A percentile compares a stretch with the other conserved stretches of the same genome.
These are phyloP conservation scores for Tinospora cordifolia DNA, from an alignment of 164 flowering plant species.

Conservation along the genomic window DNA sequence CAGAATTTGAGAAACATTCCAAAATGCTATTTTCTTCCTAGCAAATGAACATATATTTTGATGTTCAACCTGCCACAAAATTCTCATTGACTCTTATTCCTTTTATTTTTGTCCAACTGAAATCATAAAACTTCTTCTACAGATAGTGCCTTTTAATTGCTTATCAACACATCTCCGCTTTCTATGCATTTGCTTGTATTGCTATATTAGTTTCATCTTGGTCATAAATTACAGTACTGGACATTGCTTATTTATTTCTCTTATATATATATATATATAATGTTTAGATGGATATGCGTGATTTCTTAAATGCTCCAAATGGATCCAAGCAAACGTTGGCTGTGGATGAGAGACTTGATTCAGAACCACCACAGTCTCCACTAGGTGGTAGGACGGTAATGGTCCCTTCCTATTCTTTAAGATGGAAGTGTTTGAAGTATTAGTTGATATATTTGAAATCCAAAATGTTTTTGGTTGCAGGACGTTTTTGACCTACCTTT, in stretches of 20 bases:
- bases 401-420: slow-evolving; percentile 7
- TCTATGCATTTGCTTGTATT: no score
- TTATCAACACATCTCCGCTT: no score
- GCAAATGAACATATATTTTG: no score
- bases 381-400: slow-evolving; percentile 89
- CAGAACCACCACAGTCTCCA: slow-evolving; percentile 68
- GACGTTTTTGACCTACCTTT: slow-evolving; percentile 97
- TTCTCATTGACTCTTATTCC: neutral
- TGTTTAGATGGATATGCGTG: slow-evolving; percentile 92
- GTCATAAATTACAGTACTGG: neutral
- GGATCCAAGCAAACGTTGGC: slow-evolving; percentile 61
- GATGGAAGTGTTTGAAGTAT: slow-evolving; percentile 3
- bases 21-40: no score
- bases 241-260: neutral
- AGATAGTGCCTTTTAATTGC: neutral
- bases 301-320: slow-evolving; percentile 87
- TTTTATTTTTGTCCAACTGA: neutral
- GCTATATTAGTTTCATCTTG: neutral
- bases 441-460: neutral
- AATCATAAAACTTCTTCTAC: neutral
- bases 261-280: no score
- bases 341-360: slow-evolving; percentile 45
- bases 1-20: no score
- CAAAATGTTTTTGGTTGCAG: slow-evolving; percentile 29
- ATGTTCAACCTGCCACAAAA: neutral